phyloP scores from a whole-genome alignment of 768 basidiomycete genomes.

The Lepiota venenata region DNA sequence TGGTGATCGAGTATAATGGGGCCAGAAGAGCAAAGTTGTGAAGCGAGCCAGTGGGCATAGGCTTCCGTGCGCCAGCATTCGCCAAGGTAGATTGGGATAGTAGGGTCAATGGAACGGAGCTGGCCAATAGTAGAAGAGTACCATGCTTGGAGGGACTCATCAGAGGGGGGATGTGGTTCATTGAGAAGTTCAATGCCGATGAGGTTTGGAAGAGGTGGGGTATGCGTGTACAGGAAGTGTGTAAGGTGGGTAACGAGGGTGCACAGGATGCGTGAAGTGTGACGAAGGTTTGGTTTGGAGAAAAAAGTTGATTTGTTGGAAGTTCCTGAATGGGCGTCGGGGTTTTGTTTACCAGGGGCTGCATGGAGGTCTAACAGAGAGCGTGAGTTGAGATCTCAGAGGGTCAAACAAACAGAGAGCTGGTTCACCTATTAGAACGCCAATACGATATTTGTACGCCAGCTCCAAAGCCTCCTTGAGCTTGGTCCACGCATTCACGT shows the following conservation, averaged over 20 bases:
- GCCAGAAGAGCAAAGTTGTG: slow-evolving; percentile 18
- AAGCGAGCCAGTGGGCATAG: slow-evolving; percentile 53
- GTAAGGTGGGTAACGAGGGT: slow-evolving; percentile 32
- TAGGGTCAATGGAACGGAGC: slow-evolving; percentile 46
- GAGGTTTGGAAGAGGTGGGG: slow-evolving; percentile 43
- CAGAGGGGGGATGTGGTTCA: slow-evolving; percentile 50
- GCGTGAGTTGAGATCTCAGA: background rate
- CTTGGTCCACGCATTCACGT: slow-evolving; percentile 64
- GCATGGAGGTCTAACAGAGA: slow-evolving; percentile 59
- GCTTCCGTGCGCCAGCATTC: slow-evolving; percentile 74
- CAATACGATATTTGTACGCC: slow-evolving; percentile 57
- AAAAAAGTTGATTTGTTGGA: slow-evolving; percentile 52
- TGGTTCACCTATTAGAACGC: slow-evolving; percentile 64
- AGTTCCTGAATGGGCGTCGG: slow-evolving; percentile 63
- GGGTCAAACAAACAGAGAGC: background rate
- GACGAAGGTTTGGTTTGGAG: slow-evolving; percentile 37
- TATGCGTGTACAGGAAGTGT: slow-evolving; percentile 21
- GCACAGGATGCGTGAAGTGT: slow-evolving; percentile 46
- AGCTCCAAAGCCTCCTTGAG: slow-evolving; percentile 56
- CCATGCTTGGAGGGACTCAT: slow-evolving; percentile 55
- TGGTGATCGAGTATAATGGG: slow-evolving; percentile 77
- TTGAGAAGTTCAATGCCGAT: slow-evolving; percentile 62
- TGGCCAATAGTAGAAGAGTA: slow-evolving; percentile 54
- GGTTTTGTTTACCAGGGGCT: slow-evolving; percentile 74
- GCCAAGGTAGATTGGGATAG: slow-evolving; percentile 67